These are phyloP conservation scores for Xylaria sp. DNA, from an alignment of 2,329 filamentous ascomycete genomes.

Conservation along the genomic window DNA sequence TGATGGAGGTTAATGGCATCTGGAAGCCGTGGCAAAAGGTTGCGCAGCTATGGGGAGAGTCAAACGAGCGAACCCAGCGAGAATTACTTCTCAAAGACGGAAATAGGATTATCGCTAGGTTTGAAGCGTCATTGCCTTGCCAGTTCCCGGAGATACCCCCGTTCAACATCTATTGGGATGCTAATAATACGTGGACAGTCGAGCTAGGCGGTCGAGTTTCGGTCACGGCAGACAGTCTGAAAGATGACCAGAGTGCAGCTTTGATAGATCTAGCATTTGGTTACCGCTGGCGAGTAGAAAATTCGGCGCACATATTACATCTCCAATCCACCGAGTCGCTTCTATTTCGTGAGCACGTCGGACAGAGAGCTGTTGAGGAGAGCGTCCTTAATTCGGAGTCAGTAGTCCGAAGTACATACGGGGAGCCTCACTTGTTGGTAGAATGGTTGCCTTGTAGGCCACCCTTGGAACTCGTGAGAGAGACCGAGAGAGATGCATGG, in stretches of 20 bases:
- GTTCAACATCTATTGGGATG: conserved; percentile 57
- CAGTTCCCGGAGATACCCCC: conserved; percentile 52
- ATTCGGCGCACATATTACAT: conserved; percentile 58
- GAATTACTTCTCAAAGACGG: conserved; percentile 52
- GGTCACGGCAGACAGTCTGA: conserved; percentile 24
- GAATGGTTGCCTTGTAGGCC: conserved; percentile 59
- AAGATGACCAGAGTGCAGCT: conserved; percentile 57
- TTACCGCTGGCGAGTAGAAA: conserved; percentile 57
- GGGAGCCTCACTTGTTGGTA: conserved; percentile 56
- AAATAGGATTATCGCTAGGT: conserved; percentile 50
- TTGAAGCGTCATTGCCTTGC: conserved; percentile 59
- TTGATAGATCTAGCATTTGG: conserved; percentile 61
- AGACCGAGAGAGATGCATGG: conserved; percentile 52
- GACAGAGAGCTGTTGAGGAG: conserved; percentile 33
- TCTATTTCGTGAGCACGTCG: conserved; percentile 40
- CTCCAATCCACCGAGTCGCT: conserved; percentile 48
- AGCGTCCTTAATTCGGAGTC: conserved; percentile 45
- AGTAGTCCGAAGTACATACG: conserved; percentile 55
- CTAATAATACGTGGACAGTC: conserved; percentile 52
- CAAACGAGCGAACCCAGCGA: conserved; percentile 49
- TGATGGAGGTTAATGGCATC: conserved; percentile 52
- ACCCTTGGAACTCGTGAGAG: conserved; percentile 52
- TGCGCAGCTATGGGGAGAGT: conserved; percentile 56
- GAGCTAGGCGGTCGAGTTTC: conserved; percentile 43
- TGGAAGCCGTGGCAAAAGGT: conserved; percentile 61